Percentiles rank a stretch among this genome's conserved stretches.
Conservation (phyloP, 106 monocot genomes). For the Allium fistulosum region DNA sequence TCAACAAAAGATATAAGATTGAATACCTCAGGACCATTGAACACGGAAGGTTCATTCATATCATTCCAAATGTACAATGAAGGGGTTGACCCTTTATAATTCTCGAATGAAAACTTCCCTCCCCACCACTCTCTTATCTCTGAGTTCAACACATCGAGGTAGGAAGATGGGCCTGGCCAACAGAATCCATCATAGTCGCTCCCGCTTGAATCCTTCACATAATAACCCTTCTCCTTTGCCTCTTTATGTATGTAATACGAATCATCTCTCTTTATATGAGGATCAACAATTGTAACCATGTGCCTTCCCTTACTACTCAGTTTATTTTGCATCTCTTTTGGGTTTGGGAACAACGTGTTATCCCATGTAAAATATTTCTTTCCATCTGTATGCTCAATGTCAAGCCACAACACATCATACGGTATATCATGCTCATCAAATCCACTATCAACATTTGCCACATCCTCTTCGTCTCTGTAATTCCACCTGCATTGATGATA, state of each 20-base stretch:
- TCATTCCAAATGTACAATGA: conserved; percentile 95
- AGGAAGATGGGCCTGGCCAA: conserved; percentile 94
- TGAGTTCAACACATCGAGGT: conserved; percentile 81
- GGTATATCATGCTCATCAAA: conserved; percentile 99
- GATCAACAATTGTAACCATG: conserved; percentile 97
- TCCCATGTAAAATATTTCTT: conserved; percentile 99
- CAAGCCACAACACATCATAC: conserved; percentile 97
- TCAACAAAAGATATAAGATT: neutral
- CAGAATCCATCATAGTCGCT: conserved; percentile 96
- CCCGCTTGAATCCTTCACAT: conserved; percentile 81
- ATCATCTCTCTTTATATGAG: conserved; percentile 89
- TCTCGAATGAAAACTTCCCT: conserved; percentile 75
- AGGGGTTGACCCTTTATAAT: conserved; percentile 83
- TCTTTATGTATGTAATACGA: conserved; percentile 65
- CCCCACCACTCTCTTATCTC: conserved; percentile 92
- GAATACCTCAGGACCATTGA: conserved; percentile 96
- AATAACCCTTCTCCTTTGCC: conserved; percentile 89
- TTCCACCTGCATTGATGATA: conserved; percentile 99
- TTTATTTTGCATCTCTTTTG: conserved; percentile 84
- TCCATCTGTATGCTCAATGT: conserved; percentile 93
- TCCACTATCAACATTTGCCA: conserved; percentile 64
- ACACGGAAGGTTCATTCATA: conserved; percentile 99
- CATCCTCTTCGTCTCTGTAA: conserved; percentile 96
- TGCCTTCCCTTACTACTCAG: conserved; percentile 65
- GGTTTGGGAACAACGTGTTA: conserved; percentile 60